Base-by-base conservation (phyloP, 257 asterid genomes). In the Nicotiana tomentosiformis region DNA sequence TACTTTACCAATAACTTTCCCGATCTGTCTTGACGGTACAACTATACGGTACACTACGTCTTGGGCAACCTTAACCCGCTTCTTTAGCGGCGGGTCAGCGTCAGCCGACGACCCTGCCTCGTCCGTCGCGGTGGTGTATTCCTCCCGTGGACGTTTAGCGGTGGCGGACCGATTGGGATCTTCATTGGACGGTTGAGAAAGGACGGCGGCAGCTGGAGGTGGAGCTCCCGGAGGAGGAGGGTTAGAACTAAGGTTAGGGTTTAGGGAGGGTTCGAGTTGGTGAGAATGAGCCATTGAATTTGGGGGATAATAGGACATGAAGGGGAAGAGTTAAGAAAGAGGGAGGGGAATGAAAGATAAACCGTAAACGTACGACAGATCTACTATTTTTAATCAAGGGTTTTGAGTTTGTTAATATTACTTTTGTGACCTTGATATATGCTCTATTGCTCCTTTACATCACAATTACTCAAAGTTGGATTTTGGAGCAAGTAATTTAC, bases 21-120 rank as follows among this genome's bases (percentile, higher is more conserved):
- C 98, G 78, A 96, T 96, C 93, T 94, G 99, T 86, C 92, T 87
- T 30, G 97, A 90, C 37, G 98, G 99, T 55, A 96, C 98, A 74
- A 96, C 90, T 56, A 96, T 94, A 39, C 99, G 97, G 87, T 86
- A 96, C 30, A 96, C 84, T 55, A 96, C 88, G 58, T 96, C 99
- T 58, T 88, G 87, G 5, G 90, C 72, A 69, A 91, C 95, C 86
- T 86, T 91, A 60, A 87, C 87, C 29, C 98, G 93, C 88, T 98
- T 90, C 90, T 93, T 96, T 51, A 92, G 88, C 37, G 86, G 91
- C 62, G 97, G 98, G 12, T 32, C 81, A 43, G 55, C 84, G 20
- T 90, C 97, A 8, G 64, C 66, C 10, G 88, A 85, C 29, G 90
- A 64, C 68, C 87, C 93, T 23, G 85, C 88, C 83, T 32, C 87